Evolutionary conservation across 441 rosid genomes (phyloP).

Genomic region (Pelargonium exstipulatum): DNA sequence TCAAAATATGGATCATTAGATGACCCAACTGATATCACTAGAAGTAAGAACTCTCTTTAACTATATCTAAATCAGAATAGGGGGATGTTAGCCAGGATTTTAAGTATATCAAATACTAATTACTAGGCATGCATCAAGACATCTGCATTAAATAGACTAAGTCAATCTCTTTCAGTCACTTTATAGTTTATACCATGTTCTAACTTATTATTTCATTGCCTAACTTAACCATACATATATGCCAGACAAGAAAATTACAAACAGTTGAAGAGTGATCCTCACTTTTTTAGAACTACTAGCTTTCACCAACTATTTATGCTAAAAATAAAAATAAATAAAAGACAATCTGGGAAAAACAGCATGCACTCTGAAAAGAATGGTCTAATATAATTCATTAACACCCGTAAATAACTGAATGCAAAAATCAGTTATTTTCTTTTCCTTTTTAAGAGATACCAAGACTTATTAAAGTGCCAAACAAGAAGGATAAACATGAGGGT

Average conservation of each 20-base stretch:
- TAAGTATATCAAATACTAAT: too few relatives aligned
- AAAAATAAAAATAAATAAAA: neutral
- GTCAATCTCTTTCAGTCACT: neutral
- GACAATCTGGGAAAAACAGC: too few relatives aligned
- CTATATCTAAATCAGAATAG: too few relatives aligned
- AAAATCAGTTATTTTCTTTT: neutral
- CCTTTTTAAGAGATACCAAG: too few relatives aligned
- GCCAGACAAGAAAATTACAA: too few relatives aligned
- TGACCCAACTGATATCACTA: too few relatives aligned
- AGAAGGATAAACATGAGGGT: conserved; percentile 6
- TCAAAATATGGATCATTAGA: too few relatives aligned
- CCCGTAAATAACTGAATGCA: neutral
- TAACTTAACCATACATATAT: too few relatives aligned
- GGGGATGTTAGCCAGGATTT: too few relatives aligned
- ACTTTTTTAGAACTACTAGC: neutral
- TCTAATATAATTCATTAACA: neutral
- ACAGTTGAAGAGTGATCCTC: neutral
- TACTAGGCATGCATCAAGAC: neutral
- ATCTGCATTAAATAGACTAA: neutral
- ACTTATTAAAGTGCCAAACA: neutral
- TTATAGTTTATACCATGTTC: neutral
- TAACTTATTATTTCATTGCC: neutral
- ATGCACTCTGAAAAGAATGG: neutral
- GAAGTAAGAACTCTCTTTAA: too few relatives aligned
- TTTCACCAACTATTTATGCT: neutral